These are phyloP conservation scores for Alnus rubra DNA, from an alignment of 306 rosid species.

Conservation along the genomic window DNA sequence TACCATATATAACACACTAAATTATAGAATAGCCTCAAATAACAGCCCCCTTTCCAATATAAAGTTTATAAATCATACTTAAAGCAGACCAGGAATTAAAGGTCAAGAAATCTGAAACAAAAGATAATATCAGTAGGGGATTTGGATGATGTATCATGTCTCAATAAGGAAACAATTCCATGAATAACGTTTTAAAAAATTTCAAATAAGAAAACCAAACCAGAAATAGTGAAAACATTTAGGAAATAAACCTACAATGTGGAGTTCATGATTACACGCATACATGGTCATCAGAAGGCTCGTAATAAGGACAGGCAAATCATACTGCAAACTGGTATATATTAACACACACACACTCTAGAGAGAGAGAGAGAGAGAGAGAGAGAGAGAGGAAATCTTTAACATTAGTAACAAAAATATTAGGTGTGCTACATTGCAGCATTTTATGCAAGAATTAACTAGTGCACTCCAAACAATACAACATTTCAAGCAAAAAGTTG, in stretches of 20 bases:
- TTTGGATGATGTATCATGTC: not conserved
- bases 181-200: not conserved
- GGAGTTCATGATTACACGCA: not conserved
- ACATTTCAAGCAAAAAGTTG: not conserved
- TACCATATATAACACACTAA: not conserved
- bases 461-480: not conserved
- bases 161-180: not conserved
- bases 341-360: no score
- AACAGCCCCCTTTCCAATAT: conserved; percentile 7
- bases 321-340: no score
- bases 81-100: not conserved
- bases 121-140: not conserved
- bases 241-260: not conserved
- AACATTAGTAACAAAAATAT: no score
- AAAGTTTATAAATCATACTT: not conserved
- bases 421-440: no score
- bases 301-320: no score
- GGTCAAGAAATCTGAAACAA: conserved; percentile 1
- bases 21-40: conserved; percentile 13
- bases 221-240: not conserved
- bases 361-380: no score
- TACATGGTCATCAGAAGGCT: no score
- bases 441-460: not conserved
- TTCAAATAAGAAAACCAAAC: not conserved
- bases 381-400: no score